Conservation (phyloP, 345 rosid genomes). For the Tarenaya hassleriana region DNA sequence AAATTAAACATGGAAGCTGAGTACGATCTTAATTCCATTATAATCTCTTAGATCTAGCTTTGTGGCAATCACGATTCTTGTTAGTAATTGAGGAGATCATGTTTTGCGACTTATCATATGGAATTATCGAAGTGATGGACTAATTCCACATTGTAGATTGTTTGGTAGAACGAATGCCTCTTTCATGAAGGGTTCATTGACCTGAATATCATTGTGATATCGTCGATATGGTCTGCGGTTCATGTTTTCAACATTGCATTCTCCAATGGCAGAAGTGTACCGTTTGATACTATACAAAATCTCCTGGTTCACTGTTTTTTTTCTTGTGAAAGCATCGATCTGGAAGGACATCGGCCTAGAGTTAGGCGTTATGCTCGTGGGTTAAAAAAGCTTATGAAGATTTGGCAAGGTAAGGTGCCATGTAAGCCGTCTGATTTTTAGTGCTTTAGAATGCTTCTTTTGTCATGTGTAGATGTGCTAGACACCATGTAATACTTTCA, state of each 20-base stretch:
- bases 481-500: background rate
- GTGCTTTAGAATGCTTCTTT: conserved; percentile 4
- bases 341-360: conserved; percentile 86
- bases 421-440: background rate
- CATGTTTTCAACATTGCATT: background rate
- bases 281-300: conserved; percentile 1
- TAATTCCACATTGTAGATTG: conserved; percentile 5
- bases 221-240: background rate
- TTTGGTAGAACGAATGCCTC: no score
- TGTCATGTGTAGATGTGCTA: background rate
- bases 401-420: conserved; percentile 73
- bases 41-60: background rate
- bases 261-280: conserved; percentile 12
- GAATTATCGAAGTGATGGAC: background rate
- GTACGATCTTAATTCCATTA: conserved; percentile 41
- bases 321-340: conserved; percentile 51
- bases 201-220: conserved; percentile 8
- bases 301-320: conserved; percentile 18
- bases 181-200: no score
- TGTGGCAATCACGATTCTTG: background rate
- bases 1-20: conserved; percentile 75
- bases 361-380: conserved; percentile 84
- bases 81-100: background rate
- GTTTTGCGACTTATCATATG: background rate
- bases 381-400: conserved; percentile 68